Conservation (phyloP, 352 stramenopile species). For the Thraustochytrium striatum region DNA sequence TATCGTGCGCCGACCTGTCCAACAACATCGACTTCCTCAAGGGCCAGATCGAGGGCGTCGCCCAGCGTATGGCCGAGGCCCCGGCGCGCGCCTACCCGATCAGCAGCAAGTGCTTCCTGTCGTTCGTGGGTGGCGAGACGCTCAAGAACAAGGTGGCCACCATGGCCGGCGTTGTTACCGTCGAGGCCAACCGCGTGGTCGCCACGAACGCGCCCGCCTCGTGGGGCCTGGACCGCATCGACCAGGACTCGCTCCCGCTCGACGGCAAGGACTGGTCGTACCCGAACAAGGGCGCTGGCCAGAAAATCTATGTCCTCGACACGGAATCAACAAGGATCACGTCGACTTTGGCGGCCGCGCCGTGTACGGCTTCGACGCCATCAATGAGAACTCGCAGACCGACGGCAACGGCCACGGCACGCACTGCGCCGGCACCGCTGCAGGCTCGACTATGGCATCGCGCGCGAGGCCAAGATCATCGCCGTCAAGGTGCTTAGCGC, state of each 20-base stretch:
- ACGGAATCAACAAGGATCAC: neutral
- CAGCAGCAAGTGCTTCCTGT: too few relatives aligned
- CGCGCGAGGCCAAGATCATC: slow-evolving; percentile 2
- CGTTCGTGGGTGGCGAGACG: too few relatives aligned
- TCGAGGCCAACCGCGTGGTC: neutral
- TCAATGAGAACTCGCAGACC: neutral
- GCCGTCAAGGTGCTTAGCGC: neutral
- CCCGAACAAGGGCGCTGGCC: neutral
- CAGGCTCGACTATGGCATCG: neutral
- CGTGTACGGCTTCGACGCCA: neutral
- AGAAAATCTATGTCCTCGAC: neutral
- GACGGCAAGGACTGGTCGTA: neutral
- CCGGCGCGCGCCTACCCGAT: too few relatives aligned
- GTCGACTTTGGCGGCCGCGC: slow-evolving; percentile 13
- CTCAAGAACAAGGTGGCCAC: neutral
- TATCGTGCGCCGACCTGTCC: too few relatives aligned
- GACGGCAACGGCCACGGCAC: slow-evolving; percentile 43
- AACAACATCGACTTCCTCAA: too few relatives aligned
- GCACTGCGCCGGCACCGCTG: slow-evolving; percentile 32
- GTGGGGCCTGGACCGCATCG: slow-evolving; percentile 17
- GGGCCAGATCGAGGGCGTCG: too few relatives aligned
- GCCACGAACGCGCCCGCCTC: neutral
- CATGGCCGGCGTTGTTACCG: neutral
- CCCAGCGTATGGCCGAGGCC: too few relatives aligned
- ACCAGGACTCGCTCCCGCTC: neutral